Percentiles rank a stretch among this genome's conserved stretches.
Evolutionary conservation across 208 protist species (phyloP).

Genomic region (Acanthamoeba rhysodes): DNA sequence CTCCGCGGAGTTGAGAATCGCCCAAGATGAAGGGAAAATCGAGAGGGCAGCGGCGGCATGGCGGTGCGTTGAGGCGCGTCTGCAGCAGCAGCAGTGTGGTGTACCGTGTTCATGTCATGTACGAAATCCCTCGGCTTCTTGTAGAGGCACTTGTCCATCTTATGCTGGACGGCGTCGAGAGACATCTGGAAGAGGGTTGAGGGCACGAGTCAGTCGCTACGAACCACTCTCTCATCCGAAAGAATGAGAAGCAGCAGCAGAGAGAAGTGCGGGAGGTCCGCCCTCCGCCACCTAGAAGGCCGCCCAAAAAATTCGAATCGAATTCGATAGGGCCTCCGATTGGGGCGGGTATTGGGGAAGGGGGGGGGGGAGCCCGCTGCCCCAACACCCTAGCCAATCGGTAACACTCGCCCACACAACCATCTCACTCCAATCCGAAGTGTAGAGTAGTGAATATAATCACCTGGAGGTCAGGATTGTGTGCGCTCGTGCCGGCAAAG

Average conservation of each 20-base stretch:
- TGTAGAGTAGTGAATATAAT: neutral
- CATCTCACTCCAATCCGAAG: neutral
- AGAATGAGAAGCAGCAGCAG: neutral
- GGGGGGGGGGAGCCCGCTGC: no score
- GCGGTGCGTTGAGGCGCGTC: no score
- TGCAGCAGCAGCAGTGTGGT: no score
- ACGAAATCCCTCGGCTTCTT: neutral
- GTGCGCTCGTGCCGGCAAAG: neutral
- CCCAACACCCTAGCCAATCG: no score
- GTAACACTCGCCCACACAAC: slow-evolving; percentile 8
- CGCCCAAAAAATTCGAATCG: no score
- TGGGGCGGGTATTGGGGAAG: no score
- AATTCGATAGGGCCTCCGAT: no score
- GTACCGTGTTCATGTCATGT: slow-evolving; percentile 3
- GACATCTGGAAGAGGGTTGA: neutral
- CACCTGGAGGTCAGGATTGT: slow-evolving; percentile 60
- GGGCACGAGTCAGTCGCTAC: neutral
- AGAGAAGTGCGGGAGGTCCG: neutral
- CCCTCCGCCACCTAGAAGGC: neutral
- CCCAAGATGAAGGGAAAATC: neutral
- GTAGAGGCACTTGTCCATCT: slow-evolving; percentile 4
- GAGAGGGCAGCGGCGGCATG: neutral
- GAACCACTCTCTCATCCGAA: no score
- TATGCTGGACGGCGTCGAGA: neutral
- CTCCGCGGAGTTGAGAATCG: neutral